Conservation (phyloP, 805 yeast species). For the Metschnikowia shivogae region DNA sequence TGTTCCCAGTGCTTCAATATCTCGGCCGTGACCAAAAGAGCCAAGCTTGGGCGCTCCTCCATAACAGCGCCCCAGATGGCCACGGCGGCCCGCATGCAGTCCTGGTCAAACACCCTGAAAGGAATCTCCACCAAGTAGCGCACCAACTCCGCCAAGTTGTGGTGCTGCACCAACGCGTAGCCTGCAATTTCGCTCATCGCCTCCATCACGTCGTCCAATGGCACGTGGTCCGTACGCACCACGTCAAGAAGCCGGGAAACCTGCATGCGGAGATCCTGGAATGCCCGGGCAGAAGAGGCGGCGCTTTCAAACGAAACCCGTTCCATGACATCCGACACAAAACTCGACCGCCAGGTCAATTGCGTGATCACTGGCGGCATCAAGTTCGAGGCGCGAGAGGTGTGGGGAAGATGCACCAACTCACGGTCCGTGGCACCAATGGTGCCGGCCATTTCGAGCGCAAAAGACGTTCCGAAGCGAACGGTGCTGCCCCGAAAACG, state of each 20-base stretch:
- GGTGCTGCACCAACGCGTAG: conserved; percentile 27
- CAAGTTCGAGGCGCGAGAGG: conserved; percentile 41
- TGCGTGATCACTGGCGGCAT: conserved; percentile 73
- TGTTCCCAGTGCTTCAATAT: conserved; percentile 66
- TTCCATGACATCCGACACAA: conserved; percentile 31
- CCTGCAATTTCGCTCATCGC: conserved; percentile 46
- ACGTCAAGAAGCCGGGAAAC: conserved; percentile 18
- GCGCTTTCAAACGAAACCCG: conserved; percentile 25
- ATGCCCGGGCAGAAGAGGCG: conserved; percentile 26
- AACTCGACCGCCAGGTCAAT: conserved; percentile 62
- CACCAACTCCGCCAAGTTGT: conserved; percentile 44
- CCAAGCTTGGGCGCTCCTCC: conserved; percentile 57
- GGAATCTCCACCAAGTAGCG: conserved; percentile 64
- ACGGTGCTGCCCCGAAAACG: conserved; percentile 28
- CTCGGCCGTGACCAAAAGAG: conserved; percentile 62
- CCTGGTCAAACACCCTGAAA: conserved; percentile 58
- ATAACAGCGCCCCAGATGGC: conserved; percentile 79
- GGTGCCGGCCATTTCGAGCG: conserved; percentile 80
- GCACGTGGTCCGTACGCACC: conserved; percentile 11
- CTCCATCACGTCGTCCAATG: conserved; percentile 30
- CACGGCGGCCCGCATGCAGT: conserved; percentile 58
- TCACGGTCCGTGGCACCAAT: conserved; percentile 67
- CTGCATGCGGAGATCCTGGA: conserved; percentile 25
- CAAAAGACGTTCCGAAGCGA: conserved; percentile 84
- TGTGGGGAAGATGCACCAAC: conserved; percentile 44